A percentile compares a stretch with the other conserved stretches of the same genome.
phyloP scores from a whole-genome alignment of 345 rosid genomes.

The Cardamine chenopodiifolia region DNA sequence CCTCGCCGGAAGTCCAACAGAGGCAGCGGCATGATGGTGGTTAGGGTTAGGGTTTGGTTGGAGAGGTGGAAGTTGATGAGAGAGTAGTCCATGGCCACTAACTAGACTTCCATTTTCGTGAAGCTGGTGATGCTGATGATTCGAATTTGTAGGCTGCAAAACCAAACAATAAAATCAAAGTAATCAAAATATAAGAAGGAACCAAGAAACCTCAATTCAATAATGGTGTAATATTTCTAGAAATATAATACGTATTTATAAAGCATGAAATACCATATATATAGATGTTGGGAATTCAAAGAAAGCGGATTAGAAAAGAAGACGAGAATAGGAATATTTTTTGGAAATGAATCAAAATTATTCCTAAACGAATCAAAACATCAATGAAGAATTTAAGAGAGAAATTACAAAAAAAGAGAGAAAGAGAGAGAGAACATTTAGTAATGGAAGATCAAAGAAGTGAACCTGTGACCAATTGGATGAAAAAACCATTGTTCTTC shows the following conservation, averaged over 20 bases:
- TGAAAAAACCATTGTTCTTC: constrained; percentile 67
- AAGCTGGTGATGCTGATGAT: constrained; percentile 32
- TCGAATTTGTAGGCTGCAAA: constrained; percentile 49
- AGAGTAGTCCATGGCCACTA: constrained; percentile 40
- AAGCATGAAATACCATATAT: constrained; percentile 37
- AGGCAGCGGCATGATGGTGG: constrained; percentile 39
- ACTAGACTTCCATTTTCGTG: constrained; percentile 37
- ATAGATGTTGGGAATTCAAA: constrained; percentile 31
- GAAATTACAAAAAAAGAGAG: constrained; percentile 21
- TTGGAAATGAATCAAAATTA: constrained; percentile 44
- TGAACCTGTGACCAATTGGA: constrained; percentile 84
- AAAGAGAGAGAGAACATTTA: constrained; percentile 31
- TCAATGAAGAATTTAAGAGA: constrained; percentile 31
- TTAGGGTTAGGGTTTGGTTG: constrained; percentile 46
- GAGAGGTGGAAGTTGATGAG: constrained; percentile 53
- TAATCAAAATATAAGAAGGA: constrained; percentile 19
- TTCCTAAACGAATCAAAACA: constrained; percentile 37
- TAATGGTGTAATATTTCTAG: not conserved
- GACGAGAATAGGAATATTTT: constrained; percentile 62
- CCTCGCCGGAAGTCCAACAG: constrained; percentile 38
- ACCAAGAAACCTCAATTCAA: not conserved
- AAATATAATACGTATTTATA: not conserved
- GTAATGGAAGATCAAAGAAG: constrained; percentile 40
- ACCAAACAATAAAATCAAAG: constrained; percentile 6
- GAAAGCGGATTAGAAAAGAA: constrained; percentile 53